Base-by-base conservation (phyloP, 1,139 yeast species). In the Pneumocystis wakefieldiae region DNA sequence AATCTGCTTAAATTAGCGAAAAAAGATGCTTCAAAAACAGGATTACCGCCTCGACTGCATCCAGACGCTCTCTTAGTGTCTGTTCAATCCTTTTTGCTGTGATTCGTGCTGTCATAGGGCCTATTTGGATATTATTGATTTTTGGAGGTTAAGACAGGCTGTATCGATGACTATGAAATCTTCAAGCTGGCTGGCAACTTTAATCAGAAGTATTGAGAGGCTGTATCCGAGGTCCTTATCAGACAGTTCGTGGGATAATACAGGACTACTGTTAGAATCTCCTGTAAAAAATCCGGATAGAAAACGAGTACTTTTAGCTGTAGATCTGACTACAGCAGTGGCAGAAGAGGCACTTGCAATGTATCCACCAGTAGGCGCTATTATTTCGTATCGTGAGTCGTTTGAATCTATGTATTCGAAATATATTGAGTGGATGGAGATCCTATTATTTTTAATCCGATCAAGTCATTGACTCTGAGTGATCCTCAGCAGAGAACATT, bases 201-300 rank as follows among this genome's bases (percentile, higher is more conserved):
- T 57, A 8, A 57, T 59, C 28, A 61, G 37, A n/a, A 32, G 63
- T 19, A 71, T 91, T 65, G 88, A 89, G 71, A 82, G 81, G 67
- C 76, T 83, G 42, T 89, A 85, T 70, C 96, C 96, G 6, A 74
- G 79, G 57, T 80, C 80, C 63, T 78, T 86, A 66, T 97, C 97
- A 0, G 97, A 91, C 70, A 78, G 79, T 59, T 74, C 91, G 1
- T 92, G 97, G 97, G 98, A 92, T 73, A 91, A 91, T 72, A 89
- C 96, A 0, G 97, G 97, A 0, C 77, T 91, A 63, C 75, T 92
- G 59, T 85, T 92, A 8, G 96, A 89, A 71, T 75, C 86, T 0
- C 76, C 82, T 1, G 61, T 58, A 17, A 38, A 55, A 17, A 64
- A 66, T 1, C 62, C 65, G 2, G 65, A 66, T 57, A 70, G 73